Base-by-base conservation (phyloP, 495 filamentous ascomycete genomes). In the Cudoniella acicularis region DNA sequence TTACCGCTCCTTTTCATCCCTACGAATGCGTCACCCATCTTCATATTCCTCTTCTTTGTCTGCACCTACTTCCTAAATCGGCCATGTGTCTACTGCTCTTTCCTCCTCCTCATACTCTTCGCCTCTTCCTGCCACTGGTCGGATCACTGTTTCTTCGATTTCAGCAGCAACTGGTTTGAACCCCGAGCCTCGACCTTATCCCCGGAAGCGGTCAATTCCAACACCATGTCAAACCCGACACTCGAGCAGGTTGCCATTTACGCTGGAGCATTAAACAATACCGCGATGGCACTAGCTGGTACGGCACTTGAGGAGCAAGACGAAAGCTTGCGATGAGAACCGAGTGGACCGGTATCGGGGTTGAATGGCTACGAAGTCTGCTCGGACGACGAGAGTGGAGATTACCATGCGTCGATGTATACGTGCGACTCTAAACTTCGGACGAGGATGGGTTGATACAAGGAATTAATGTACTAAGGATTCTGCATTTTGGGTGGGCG, bases 41-140 rank as follows among this genome's bases (percentile, higher is more conserved):
- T 95, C 77, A 90, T 96, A 63, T 83, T 93, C 71, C 85, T 92
- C 68, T 95, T 94, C 78, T 89, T 96, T 73, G 76, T 91, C 62
- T 86, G 89, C 66, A 96, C 90, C 64, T 96, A 95, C 76, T 85
- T 92, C 69, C 84, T 96, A 62, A 91, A 93, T 69, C 83, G 91
- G 54, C 91, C 91, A 56, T 96, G 91, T 75, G 83, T 92, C 66
- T 92, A 96, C 81, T 96, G 91, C 79, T 92, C 90, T 54, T 80
- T 91, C 56, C 85, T 96, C 26, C 89, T 96, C 54, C 77, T 95
- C 61, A 89, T 93, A 56, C 87, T 96, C 62, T 96, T 96, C 77
- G 78, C 86, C 48, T 92, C 89, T 16, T 92, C 89, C 24, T 96
- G 91, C 74, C 86, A 92, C 80, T 96, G 91, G 91, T 88, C 87